A percentile compares a stretch with the other conserved stretches of the same genome.
Conservation (phyloP, 345 rosid species). For the Lepidium didymum region DNA sequence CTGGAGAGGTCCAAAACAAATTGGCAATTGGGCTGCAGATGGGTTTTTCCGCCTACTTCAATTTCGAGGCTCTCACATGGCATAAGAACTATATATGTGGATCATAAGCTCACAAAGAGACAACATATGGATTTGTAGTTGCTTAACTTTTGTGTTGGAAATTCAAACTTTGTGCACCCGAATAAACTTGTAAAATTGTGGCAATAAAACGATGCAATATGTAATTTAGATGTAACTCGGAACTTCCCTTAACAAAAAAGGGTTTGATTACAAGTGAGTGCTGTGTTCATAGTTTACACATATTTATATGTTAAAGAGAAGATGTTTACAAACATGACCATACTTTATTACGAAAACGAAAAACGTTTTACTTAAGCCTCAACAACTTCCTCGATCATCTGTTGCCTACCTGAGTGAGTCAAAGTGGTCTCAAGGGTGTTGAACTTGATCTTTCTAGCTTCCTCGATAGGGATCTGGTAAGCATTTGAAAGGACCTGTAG, state of each 20-base stretch:
- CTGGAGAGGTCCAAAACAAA: neutral
- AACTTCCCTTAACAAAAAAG: slow-evolving; percentile 20
- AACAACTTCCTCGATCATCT: slow-evolving; percentile 35
- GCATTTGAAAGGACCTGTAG: slow-evolving; percentile 44
- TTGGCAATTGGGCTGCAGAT: neutral
- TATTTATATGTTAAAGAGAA: neutral
- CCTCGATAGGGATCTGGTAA: slow-evolving; percentile 41
- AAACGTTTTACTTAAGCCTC: slow-evolving; percentile 35
- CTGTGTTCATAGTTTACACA: slow-evolving; percentile 22
- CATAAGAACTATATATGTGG: too few relatives aligned
- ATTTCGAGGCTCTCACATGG: too few relatives aligned
- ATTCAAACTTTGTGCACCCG: too few relatives aligned
- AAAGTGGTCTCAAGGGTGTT: slow-evolving; percentile 39
- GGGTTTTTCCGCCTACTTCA: too few relatives aligned
- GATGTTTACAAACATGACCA: slow-evolving; percentile 8
- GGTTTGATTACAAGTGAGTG: slow-evolving; percentile 16
- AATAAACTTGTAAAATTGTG: too few relatives aligned
- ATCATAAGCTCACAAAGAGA: too few relatives aligned
- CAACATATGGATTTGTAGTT: too few relatives aligned
- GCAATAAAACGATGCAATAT: neutral
- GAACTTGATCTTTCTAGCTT: slow-evolving; percentile 53
- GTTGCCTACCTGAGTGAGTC: slow-evolving; percentile 14
- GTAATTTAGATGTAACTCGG: neutral
- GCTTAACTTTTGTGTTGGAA: too few relatives aligned
- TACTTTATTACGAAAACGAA: slow-evolving; percentile 12